phyloP scores from a whole-genome alignment of 495 filamentous ascomycete genomes.

The Aspergillus bridgeri region DNA sequence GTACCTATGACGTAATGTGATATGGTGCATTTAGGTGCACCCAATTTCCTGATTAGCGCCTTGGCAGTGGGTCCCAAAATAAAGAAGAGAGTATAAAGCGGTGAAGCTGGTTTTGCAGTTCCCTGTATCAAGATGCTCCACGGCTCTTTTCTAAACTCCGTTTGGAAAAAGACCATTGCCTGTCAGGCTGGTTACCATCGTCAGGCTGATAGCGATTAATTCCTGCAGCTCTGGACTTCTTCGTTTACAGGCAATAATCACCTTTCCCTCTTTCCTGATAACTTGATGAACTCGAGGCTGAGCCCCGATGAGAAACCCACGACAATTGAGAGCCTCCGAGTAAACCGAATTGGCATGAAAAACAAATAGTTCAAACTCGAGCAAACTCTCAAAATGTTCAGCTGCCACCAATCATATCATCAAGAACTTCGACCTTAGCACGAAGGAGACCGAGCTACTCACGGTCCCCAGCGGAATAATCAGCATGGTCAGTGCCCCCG shows the following conservation, averaged over 20 bases:
- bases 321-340: slow-evolving; percentile 52
- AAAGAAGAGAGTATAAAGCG: not conserved
- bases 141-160: no score
- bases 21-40: not conserved
- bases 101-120: slow-evolving; percentile 2
- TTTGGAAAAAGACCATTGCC: no score
- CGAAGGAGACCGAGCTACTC: slow-evolving; percentile 53
- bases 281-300: slow-evolving; percentile 45
- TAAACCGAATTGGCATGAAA: slow-evolving; percentile 52
- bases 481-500: slow-evolving; percentile 52
- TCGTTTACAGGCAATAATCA: slow-evolving; percentile 12
- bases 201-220: no score
- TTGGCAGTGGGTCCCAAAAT: not conserved
- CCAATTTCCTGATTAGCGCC: not conserved
- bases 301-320: slow-evolving; percentile 45
- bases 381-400: slow-evolving; percentile 39
- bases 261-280: slow-evolving; percentile 44
- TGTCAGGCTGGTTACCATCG: no score
- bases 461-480: slow-evolving; percentile 62
- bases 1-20: not conserved
- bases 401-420: slow-evolving; percentile 47
- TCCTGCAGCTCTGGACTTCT: slow-evolving; percentile 30
- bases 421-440: slow-evolving; percentile 53
- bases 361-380: slow-evolving; percentile 52
- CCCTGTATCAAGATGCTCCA: no score